phyloP scores from a whole-genome alignment of 148 eudicot genomes.

The Rhododendron vialii region DNA sequence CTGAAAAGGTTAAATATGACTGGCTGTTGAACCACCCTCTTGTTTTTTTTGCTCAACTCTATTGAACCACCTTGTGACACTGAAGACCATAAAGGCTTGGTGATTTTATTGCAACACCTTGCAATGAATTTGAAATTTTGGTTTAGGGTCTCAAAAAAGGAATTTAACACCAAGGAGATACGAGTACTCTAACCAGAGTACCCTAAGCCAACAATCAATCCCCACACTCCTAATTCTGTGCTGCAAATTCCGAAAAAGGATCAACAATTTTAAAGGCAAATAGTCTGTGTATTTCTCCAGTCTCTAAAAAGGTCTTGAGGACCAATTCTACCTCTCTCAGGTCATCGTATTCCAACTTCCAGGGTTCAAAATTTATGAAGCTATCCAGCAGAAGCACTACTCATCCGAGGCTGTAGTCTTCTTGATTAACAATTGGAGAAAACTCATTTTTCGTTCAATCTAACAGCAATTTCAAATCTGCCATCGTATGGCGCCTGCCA shows the following conservation, averaged over 20 bases:
- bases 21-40: background rate
- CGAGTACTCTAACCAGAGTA: background rate
- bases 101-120: background rate
- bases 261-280: background rate
- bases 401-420: background rate
- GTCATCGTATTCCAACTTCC: background rate
- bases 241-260: background rate
- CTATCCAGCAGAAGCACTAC: background rate
- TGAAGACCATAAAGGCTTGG: background rate
- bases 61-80: background rate
- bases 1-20: background rate
- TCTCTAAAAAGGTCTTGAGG: background rate
- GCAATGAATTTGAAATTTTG: background rate
- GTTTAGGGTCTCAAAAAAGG: background rate
- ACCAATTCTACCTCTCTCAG: background rate
- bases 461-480: background rate
- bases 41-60: too few species aligned
- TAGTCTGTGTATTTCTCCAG: background rate
- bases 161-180: background rate
- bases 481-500: background rate
- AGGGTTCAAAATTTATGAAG: background rate
- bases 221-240: background rate
- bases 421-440: background rate
- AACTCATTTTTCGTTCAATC: background rate
- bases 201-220: background rate